Evolutionary conservation across 805 yeast genomes (phyloP), one percentile per base, ranked within the genome.

Genomic region (Candida orba): DNA sequence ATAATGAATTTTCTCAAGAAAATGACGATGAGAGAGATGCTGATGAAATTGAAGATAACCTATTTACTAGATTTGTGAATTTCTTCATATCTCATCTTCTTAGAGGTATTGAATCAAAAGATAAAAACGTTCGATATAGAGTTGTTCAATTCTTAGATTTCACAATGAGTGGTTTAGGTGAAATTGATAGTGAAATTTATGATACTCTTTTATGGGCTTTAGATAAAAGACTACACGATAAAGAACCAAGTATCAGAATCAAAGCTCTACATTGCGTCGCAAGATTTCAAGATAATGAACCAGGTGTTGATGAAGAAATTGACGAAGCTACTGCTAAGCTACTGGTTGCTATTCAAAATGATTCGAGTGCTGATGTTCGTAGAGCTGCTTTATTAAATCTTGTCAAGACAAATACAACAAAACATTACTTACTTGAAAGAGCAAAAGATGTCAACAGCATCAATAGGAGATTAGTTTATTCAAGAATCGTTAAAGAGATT

Each of bases 311-410:
- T 8, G 51, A 46, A 23, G 66, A 60, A 36, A 63, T 66, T 27
- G 70, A 71, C 45, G 69, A 69, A 46, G 78, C 79, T 7, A 69
- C 76, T 3, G 66, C 69, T 36, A 67, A 66, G 34, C 63, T 79
- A 31, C 53, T 75, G 41, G 60, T 60, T n/a, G 71, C 81, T 0
- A 68, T 87, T 52, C 82, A 79, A 54, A 76, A 82, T 56, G 99
- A 91, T 63, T 75, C 86, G 3, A 82, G 83, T 53, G 80, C 96
- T 0, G 98, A 93, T 49, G 96, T 90, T 1, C 73, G 98, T 51
- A 72, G 95, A 47, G 89, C 95, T 0, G 91, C 91, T 0, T 64
- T 89, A 54, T 65, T 83, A 36, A 85, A 88, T 57, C 60, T 91
- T 29, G 78, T 73, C 22, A 81, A 79, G 52, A 73, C 73, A 35